phyloP scores from a whole-genome alignment of 176 grass and related monocot species.

The Oryza brachyantha region DNA sequence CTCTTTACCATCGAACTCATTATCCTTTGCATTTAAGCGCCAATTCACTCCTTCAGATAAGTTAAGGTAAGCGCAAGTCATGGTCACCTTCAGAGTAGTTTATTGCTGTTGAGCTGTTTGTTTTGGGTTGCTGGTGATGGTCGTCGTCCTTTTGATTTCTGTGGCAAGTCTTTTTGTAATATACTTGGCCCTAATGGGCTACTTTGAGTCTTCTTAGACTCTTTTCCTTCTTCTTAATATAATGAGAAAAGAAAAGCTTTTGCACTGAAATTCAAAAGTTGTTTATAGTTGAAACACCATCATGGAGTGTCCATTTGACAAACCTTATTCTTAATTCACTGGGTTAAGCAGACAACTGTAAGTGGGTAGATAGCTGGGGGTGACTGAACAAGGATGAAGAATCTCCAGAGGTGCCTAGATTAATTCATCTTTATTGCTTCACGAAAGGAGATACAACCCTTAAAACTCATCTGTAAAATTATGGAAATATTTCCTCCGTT shows the following conservation, averaged over 20 bases:
- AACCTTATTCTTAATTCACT: neutral
- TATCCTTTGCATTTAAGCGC: conserved; percentile 80
- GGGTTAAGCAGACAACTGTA: neutral
- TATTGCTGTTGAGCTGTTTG: too few species aligned
- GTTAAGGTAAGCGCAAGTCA: conserved; percentile 53
- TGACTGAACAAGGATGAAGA: neutral
- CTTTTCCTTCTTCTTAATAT: too few species aligned
- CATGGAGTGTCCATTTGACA: neutral
- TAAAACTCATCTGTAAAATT: neutral
- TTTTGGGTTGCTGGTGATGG: too few species aligned
- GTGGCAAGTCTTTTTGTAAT: too few species aligned
- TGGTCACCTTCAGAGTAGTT: neutral
- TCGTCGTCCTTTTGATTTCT: too few species aligned
- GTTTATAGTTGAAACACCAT: conserved; percentile 7
- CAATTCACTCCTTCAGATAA: conserved; percentile 80
- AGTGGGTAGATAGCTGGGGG: neutral
- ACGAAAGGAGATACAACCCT: neutral
- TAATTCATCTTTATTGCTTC: neutral
- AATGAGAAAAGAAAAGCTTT: too few species aligned
- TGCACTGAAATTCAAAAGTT: neutral
- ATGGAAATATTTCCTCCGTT: neutral
- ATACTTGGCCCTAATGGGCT: too few species aligned
- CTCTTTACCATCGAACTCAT: conserved; percentile 67
- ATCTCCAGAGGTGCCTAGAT: neutral
- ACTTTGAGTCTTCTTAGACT: too few species aligned